phyloP scores from a whole-genome alignment of 2,329 filamentous ascomycete genomes.

The Cordyceps militaris region DNA sequence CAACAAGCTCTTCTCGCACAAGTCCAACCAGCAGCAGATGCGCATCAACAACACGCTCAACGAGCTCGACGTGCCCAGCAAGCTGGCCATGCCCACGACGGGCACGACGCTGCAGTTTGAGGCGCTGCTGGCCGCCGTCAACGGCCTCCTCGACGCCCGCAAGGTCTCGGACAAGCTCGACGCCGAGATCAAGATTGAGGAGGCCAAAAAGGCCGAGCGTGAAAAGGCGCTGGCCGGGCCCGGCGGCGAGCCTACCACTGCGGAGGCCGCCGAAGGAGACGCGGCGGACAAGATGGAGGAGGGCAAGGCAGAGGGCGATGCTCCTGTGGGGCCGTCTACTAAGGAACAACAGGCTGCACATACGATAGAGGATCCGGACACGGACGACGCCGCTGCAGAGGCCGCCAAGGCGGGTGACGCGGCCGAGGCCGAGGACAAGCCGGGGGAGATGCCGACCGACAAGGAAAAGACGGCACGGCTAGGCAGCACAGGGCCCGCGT shows the following conservation, averaged over 20 bases:
- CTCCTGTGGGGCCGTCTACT: background rate
- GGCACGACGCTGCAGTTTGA: conserved; percentile 66
- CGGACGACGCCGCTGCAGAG: background rate
- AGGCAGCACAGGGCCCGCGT: conserved; percentile 32
- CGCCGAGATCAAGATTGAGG: conserved; percentile 57
- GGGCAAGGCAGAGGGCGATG: background rate
- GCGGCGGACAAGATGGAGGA: conserved; percentile 19
- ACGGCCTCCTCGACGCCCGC: conserved; percentile 61
- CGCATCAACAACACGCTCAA: conserved; percentile 67
- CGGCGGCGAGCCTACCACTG: conserved; percentile 12
- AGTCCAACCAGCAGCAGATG: conserved; percentile 66
- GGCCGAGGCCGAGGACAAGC: conserved; percentile 17
- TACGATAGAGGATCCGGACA: conserved; percentile 12
- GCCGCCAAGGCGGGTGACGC: background rate
- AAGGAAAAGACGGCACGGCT: conserved; percentile 26
- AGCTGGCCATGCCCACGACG: conserved; percentile 69
- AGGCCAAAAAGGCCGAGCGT: conserved; percentile 48
- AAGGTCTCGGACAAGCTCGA: conserved; percentile 73
- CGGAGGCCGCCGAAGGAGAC: background rate
- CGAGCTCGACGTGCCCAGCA: conserved; percentile 62
- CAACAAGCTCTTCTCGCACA: conserved; percentile 70
- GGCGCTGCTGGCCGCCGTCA: conserved; percentile 59
- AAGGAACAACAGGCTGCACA: conserved; percentile 15
- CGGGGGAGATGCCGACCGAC: conserved; percentile 9
- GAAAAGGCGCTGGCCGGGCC: conserved; percentile 30